These are phyloP conservation scores for Neurospora tetraspora DNA, from an alignment of 495 filamentous ascomycete species.

Conservation along the genomic window DNA sequence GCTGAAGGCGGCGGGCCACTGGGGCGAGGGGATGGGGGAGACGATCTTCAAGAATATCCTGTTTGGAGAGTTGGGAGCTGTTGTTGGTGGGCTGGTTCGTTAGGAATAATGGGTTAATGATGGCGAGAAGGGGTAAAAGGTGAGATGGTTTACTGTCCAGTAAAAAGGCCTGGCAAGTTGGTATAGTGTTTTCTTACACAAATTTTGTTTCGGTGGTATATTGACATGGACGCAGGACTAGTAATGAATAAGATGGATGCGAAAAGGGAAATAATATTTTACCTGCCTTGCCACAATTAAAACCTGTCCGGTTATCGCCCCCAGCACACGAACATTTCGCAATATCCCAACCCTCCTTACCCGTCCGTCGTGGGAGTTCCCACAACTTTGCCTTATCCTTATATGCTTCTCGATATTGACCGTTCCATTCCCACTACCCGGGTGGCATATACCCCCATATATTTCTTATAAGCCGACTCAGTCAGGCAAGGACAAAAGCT, in stretches of 20 bases:
- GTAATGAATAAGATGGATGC: background rate
- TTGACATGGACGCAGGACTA: background rate
- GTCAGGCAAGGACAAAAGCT: background rate
- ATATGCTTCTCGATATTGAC: background rate
- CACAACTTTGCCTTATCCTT: background rate
- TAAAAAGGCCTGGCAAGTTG: background rate
- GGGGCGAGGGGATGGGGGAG: slow-evolving; percentile 63
- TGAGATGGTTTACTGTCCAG: background rate
- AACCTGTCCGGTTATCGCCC: background rate
- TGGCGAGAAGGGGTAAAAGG: background rate
- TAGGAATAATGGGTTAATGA: background rate
- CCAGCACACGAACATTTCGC: background rate
- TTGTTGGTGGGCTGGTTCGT: slow-evolving; percentile 42
- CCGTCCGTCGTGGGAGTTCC: background rate
- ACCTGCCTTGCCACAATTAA: background rate
- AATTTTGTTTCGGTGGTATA: background rate
- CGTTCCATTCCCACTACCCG: background rate
- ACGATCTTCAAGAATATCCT: slow-evolving; percentile 62
- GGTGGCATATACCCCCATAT: background rate
- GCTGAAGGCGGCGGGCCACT: slow-evolving; percentile 60
- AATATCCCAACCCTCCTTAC: background rate
- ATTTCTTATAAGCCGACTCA: background rate
- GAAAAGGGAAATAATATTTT: background rate
- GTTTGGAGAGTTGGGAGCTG: slow-evolving; percentile 57
- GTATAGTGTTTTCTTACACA: background rate